A percentile compares a stretch with the other conserved stretches of the same genome.
Conservation (phyloP, 768 basidiomycete species). For the Chalciporus piperatus region DNA sequence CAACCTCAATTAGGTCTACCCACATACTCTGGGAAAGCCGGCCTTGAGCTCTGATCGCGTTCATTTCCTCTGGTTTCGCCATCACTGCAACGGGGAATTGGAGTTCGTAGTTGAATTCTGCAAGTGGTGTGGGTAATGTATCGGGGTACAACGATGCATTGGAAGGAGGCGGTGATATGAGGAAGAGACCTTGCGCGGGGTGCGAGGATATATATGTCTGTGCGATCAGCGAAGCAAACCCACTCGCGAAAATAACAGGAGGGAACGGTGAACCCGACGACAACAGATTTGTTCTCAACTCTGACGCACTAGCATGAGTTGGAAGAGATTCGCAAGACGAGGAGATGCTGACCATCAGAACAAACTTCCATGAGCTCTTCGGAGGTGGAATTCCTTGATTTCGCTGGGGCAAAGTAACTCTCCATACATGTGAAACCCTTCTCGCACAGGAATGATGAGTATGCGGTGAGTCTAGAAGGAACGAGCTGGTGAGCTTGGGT, state of each 20-base stretch:
- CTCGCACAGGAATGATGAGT: constrained; percentile 42
- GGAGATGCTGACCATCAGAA: constrained; percentile 35
- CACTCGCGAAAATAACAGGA: constrained; percentile 54
- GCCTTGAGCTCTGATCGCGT: constrained; percentile 34
- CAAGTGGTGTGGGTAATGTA: constrained; percentile 36
- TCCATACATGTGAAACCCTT: constrained; percentile 51
- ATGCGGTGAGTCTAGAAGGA: constrained; percentile 20
- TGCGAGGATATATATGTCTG: constrained; percentile 69
- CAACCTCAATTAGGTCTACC: constrained; percentile 39
- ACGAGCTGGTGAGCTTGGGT: not conserved
- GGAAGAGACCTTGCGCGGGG: constrained; percentile 58
- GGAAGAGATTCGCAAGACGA: not conserved
- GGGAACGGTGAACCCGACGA: constrained; percentile 49
- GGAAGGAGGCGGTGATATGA: constrained; percentile 54
- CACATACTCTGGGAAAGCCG: constrained; percentile 40
- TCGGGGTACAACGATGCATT: constrained; percentile 33
- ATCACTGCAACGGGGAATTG: constrained; percentile 59
- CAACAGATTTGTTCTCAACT: constrained; percentile 41
- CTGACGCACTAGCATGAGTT: constrained; percentile 25
- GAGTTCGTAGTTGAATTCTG: constrained; percentile 60
- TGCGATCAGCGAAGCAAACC: constrained; percentile 50
- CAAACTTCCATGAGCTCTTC: constrained; percentile 37
- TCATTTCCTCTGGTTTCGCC: constrained; percentile 34
- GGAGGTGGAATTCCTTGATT: not conserved
- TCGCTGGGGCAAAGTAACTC: constrained; percentile 33